These are phyloP conservation scores for Cyclotella atomus DNA, from an alignment of 108 stramenopile genomes.

Conservation along the genomic window DNA sequence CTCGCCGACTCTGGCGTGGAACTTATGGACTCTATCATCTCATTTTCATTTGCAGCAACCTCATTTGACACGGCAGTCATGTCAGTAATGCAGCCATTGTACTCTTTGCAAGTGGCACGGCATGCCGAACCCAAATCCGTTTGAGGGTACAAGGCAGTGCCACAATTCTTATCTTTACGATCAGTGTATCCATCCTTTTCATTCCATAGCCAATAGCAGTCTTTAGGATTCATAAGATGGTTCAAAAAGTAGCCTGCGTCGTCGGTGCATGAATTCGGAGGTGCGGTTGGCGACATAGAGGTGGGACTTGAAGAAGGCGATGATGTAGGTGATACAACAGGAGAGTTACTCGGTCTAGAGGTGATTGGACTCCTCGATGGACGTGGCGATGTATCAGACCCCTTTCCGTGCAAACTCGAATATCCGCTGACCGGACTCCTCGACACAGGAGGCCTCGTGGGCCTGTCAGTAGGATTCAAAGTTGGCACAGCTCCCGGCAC, in stretches of 20 bases:
- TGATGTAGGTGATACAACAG: neutral
- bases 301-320: neutral
- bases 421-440: conserved; percentile 12
- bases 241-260: conserved; percentile 23
- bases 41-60: no score
- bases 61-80: conserved; percentile 4
- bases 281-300: neutral
- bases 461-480: conserved; percentile 10
- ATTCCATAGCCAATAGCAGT: conserved; percentile 33
- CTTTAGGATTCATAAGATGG: conserved; percentile 28
- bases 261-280: conserved; percentile 24
- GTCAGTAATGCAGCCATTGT: conserved; percentile 15
- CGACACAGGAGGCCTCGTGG: conserved; percentile 10
- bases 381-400: conserved; percentile 2
- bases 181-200: conserved; percentile 26
- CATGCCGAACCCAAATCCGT: conserved; percentile 35
- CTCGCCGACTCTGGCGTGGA: neutral
- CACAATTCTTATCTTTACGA: conserved; percentile 40
- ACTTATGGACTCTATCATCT: no score
- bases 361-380: conserved; percentile 37
- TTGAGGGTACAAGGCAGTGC: neutral
- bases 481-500: conserved; percentile 8
- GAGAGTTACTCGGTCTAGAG: neutral
- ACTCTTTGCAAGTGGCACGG: conserved; percentile 18
- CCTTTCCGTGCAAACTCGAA: conserved; percentile 24